phyloP scores from a whole-genome alignment of 176 grass and related monocot genomes.

The Carex myosuroides region DNA sequence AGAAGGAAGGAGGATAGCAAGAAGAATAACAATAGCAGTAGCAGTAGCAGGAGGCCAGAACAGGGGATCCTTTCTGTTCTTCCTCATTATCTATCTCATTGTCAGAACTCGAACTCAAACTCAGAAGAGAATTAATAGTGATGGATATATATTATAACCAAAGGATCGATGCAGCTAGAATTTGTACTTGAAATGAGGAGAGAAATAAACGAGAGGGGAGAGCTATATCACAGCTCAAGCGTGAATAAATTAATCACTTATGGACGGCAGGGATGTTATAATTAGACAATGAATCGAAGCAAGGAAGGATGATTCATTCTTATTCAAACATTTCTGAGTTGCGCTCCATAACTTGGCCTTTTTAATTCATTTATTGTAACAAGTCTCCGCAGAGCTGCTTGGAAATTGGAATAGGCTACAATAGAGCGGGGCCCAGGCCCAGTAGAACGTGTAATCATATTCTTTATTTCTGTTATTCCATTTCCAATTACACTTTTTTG shows the following conservation, averaged over 20 bases:
- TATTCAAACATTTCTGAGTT: constrained; percentile 25
- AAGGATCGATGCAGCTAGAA: background rate
- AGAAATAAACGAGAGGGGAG: constrained; percentile 13
- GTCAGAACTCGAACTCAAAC: background rate
- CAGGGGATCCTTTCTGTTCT: background rate
- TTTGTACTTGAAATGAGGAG: too few species aligned
- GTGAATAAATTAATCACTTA: constrained; percentile 13
- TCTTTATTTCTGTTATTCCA: background rate
- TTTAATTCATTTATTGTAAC: background rate
- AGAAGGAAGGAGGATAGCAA: constrained; percentile 6
- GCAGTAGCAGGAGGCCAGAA: background rate
- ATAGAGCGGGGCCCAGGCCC: constrained; percentile 19
- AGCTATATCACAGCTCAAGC: constrained; percentile 36
- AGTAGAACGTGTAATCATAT: constrained; percentile 28
- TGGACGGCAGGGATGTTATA: constrained; percentile 12
- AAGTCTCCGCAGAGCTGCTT: constrained; percentile 5
- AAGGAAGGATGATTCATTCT: background rate
- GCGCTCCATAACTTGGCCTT: constrained; percentile 26
- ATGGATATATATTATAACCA: background rate
- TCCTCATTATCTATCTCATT: constrained; percentile 26
- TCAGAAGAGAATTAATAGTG: background rate
- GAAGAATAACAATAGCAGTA: constrained; percentile 9
- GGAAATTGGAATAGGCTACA: background rate
- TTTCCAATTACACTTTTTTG: background rate
- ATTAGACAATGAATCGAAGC: too few species aligned